Conservation (phyloP, 306 rosid species). For the Sphenostylis stenocarpa region DNA sequence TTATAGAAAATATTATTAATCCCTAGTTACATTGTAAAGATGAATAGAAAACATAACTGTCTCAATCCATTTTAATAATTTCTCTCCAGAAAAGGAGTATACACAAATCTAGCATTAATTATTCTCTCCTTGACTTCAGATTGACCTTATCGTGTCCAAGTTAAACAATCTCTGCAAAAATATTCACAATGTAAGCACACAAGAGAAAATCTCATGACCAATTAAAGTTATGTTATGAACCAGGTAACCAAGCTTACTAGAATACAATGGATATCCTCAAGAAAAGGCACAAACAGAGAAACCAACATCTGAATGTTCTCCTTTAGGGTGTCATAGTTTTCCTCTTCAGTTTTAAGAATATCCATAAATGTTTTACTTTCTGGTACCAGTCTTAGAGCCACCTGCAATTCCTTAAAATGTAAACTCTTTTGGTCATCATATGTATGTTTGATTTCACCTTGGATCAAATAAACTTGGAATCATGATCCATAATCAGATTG, state of each 20-base stretch:
- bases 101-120: not conserved
- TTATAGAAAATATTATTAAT: no score
- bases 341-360: slow-evolving; percentile 62
- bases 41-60: not conserved
- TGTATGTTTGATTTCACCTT: no score
- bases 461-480: no score
- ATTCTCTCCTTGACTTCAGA: slow-evolving; percentile 32
- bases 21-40: not conserved
- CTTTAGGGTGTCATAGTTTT: slow-evolving; percentile 46
- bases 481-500: no score
- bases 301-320: slow-evolving; percentile 62
- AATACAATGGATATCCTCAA: slow-evolving; percentile 67
- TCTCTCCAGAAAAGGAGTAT: not conserved
- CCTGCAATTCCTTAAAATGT: slow-evolving; percentile 46
- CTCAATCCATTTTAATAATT: not conserved
- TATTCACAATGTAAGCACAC: not conserved
- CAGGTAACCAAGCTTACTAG: slow-evolving; percentile 48
- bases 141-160: slow-evolving; percentile 65
- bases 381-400: slow-evolving; percentile 82
- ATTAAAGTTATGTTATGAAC: not conserved
- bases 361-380: slow-evolving; percentile 52
- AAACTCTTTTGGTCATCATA: not conserved
- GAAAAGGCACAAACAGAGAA: slow-evolving; percentile 59
- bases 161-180: slow-evolving; percentile 55
- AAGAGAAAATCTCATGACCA: not conserved